Evolutionary conservation across 2,329 filamentous ascomycete genomes (phyloP).

Genomic region (Calonectria honghensis): DNA sequence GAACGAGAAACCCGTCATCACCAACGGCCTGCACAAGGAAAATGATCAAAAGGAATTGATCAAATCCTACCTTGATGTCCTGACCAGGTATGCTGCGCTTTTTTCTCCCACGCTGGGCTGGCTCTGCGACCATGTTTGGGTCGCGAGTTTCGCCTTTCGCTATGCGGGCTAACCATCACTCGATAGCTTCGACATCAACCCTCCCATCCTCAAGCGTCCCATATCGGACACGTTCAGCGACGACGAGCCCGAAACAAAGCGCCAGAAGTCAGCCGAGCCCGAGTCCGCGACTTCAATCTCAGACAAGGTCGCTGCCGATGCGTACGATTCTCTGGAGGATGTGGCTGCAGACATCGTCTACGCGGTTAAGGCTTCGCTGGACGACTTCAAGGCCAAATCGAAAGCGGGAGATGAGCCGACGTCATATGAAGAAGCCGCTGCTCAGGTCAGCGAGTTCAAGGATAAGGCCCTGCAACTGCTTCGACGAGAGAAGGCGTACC

Average conservation of each 20-base stretch:
- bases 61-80: slow-evolving; percentile 61
- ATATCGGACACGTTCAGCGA: slow-evolving; percentile 66
- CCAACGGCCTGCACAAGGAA: slow-evolving; percentile 52
- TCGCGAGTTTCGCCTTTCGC: slow-evolving; percentile 38
- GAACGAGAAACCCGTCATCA: slow-evolving; percentile 51
- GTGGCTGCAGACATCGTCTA: slow-evolving; percentile 75
- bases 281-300: slow-evolving; percentile 65
- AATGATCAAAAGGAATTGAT: slow-evolving; percentile 61
- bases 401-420: slow-evolving; percentile 56
- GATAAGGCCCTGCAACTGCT: slow-evolving; percentile 78
- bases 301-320: slow-evolving; percentile 71
- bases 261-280: slow-evolving; percentile 73
- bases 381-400: slow-evolving; percentile 64
- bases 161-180: slow-evolving; percentile 55
- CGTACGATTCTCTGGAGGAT: slow-evolving; percentile 78
- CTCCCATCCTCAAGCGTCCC: slow-evolving; percentile 73
- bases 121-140: slow-evolving; percentile 37
- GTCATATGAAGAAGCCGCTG: slow-evolving; percentile 60
- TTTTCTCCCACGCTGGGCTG: slow-evolving; percentile 33
- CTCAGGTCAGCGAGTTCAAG: slow-evolving; percentile 74
- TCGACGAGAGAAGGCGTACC: slow-evolving; percentile 75
- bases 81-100: slow-evolving; percentile 61
- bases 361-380: slow-evolving; percentile 68
- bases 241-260: slow-evolving; percentile 75
- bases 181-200: slow-evolving; percentile 71